These are phyloP conservation scores for Alliaria petiolata DNA, from an alignment of 345 rosid genomes.

Conservation along the genomic window DNA sequence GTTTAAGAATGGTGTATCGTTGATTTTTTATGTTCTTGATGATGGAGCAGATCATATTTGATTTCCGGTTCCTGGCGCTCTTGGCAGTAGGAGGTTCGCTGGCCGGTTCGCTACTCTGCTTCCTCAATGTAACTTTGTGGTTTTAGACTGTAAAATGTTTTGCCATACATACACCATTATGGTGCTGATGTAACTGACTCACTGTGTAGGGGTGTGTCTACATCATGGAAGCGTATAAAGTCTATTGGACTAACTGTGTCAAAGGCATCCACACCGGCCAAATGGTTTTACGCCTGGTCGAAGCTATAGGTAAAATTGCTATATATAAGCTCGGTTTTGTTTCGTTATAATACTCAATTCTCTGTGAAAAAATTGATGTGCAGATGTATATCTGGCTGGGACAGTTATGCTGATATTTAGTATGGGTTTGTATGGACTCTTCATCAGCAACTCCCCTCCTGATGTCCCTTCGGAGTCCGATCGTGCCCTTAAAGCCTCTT, in stretches of 20 bases:
- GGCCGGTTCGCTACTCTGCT: conserved; percentile 88
- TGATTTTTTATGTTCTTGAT: not conserved
- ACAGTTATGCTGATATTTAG: conserved; percentile 94
- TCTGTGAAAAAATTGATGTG: conserved; percentile 14
- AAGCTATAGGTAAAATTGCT: conserved; percentile 65
- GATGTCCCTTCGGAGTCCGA: conserved; percentile 43
- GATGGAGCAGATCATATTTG: conserved; percentile 60
- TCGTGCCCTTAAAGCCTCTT: conserved; percentile 81
- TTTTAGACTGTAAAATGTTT: not conserved
- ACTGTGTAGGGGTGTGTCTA: conserved; percentile 67
- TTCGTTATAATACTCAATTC: not conserved
- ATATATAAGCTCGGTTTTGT: not conserved
- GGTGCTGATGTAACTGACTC: not conserved
- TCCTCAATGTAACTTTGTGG: conserved; percentile 62
- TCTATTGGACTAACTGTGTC: conserved; percentile 77
- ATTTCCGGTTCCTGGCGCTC: conserved; percentile 89
- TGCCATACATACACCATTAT: not conserved
- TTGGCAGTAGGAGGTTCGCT: conserved; percentile 77
- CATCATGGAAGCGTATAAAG: conserved; percentile 71
- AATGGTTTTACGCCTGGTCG: conserved; percentile 86
- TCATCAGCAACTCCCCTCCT: conserved; percentile 62
- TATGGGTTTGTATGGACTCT: conserved; percentile 90
- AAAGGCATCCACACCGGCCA: conserved; percentile 79
- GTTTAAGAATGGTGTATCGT: not conserved
- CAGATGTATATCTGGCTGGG: conserved; percentile 95